Conservation (phyloP, 176 grass and related monocot species). For the Themeda triandra region DNA sequence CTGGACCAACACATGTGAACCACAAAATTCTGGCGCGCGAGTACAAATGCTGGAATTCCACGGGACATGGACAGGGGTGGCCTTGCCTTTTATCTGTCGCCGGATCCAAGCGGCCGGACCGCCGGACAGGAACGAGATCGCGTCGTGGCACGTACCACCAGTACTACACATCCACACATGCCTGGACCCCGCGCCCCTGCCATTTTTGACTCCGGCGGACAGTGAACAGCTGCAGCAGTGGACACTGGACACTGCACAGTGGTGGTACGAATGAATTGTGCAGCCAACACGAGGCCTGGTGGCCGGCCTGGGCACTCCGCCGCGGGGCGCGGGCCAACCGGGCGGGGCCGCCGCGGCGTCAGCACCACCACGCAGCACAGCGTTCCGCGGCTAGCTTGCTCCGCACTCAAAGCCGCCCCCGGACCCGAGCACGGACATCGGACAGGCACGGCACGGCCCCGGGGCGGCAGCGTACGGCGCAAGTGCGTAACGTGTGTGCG, state of each 20-base stretch:
- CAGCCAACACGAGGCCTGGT: background rate
- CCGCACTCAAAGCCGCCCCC: conserved; percentile 29
- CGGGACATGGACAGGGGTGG: background rate
- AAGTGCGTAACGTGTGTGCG: background rate
- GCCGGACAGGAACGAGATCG: background rate
- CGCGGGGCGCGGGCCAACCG: too few relatives aligned
- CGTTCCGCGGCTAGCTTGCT: background rate
- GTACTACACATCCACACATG: too few relatives aligned
- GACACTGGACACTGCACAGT: too few relatives aligned
- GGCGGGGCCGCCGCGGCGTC: background rate
- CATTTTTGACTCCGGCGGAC: background rate
- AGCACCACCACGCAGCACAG: background rate
- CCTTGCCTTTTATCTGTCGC: too few relatives aligned
- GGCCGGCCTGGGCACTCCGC: too few relatives aligned
- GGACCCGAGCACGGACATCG: background rate
- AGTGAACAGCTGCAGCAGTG: background rate
- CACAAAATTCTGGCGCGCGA: background rate
- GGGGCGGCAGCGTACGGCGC: background rate
- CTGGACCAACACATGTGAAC: background rate
- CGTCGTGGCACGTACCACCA: background rate
- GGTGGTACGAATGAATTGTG: too few relatives aligned
- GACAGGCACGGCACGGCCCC: background rate
- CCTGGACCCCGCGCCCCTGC: too few relatives aligned
- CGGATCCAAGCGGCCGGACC: background rate
- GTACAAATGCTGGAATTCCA: too few relatives aligned